These are phyloP conservation scores for Phanerodontia chrysosporium DNA, from an alignment of 768 basidiomycete species.

Conservation along the genomic window DNA sequence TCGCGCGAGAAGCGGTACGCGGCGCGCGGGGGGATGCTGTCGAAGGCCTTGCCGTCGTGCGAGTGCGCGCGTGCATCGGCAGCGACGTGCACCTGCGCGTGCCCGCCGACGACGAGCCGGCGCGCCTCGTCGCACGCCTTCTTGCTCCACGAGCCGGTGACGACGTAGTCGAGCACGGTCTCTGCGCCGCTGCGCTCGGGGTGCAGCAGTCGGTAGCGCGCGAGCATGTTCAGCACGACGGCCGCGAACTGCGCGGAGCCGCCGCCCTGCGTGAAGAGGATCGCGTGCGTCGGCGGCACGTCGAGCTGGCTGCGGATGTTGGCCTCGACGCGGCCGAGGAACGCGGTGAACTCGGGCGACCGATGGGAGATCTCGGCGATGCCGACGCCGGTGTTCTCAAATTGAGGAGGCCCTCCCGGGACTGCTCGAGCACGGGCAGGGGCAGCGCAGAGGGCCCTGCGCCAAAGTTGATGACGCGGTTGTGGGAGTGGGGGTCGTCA, in stretches of 20 bases:
- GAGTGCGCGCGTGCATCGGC: slow-evolving; percentile 64
- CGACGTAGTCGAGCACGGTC: slow-evolving; percentile 76
- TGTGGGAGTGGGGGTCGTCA: slow-evolving; percentile 16
- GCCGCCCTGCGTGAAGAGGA: slow-evolving; percentile 94
- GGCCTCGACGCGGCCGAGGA: slow-evolving; percentile 56
- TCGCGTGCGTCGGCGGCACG: slow-evolving; percentile 77
- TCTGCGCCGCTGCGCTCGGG: slow-evolving; percentile 51
- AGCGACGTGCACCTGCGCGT: slow-evolving; percentile 60
- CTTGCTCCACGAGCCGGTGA: slow-evolving; percentile 91
- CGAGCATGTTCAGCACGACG: slow-evolving; percentile 86
- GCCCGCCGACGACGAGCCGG: slow-evolving; percentile 47
- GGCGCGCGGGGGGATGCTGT: slow-evolving; percentile 71
- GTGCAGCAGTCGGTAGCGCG: slow-evolving; percentile 74
- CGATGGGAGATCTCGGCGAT: slow-evolving; percentile 96
- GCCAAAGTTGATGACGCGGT: slow-evolving; percentile 81
- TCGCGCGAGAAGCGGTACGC: slow-evolving; percentile 74
- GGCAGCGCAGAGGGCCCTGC: slow-evolving; percentile 94
- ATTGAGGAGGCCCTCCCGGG: slow-evolving; percentile 82
- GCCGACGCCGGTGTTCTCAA: slow-evolving; percentile 87
- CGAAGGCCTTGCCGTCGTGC: slow-evolving; percentile 64
- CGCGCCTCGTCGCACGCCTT: slow-evolving; percentile 82
- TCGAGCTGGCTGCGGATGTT: slow-evolving; percentile 73
- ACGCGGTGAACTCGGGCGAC: slow-evolving; percentile 79
- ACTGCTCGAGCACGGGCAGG: slow-evolving; percentile 77
- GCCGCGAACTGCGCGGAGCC: slow-evolving; percentile 91